These are phyloP conservation scores for Talaromyces sp. DNA, from an alignment of 2,329 filamentous ascomycete genomes.

Conservation along the genomic window DNA sequence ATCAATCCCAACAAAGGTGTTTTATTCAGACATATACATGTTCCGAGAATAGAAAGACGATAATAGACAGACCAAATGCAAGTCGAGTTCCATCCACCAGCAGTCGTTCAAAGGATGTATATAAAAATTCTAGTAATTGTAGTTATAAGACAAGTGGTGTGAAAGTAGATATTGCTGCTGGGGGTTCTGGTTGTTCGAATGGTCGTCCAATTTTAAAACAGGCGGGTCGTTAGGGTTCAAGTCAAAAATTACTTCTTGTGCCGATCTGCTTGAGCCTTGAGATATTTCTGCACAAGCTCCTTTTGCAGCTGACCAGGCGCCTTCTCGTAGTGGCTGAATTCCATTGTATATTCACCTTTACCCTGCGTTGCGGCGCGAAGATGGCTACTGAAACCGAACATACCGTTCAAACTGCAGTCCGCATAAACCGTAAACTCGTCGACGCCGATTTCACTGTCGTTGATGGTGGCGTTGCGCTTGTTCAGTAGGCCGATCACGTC, in stretches of 20 bases:
- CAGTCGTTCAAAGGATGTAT: not conserved
- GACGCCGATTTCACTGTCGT: slow-evolving; percentile 86
- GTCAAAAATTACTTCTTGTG: slow-evolving; percentile 50
- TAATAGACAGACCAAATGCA: not conserved
- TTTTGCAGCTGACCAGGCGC: slow-evolving; percentile 85
- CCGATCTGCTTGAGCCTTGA: slow-evolving; percentile 61
- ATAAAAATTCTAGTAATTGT: slow-evolving; percentile 3
- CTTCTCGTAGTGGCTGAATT: slow-evolving; percentile 92
- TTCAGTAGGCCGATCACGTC: slow-evolving; percentile 92
- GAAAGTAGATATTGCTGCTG: slow-evolving; percentile 3
- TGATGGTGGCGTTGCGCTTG: slow-evolving; percentile 91
- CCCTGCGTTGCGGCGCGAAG: slow-evolving; percentile 90
- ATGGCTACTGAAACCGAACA: slow-evolving; percentile 96
- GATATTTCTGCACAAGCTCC: slow-evolving; percentile 62
- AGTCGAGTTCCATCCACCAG: not conserved
- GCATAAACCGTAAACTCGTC: slow-evolving; percentile 92
- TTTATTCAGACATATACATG: not conserved
- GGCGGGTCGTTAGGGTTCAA: not conserved
- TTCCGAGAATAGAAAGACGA: not conserved
- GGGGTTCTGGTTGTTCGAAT: not conserved
- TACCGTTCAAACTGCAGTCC: slow-evolving; percentile 89
- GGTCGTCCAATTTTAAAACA: not conserved
- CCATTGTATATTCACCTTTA: slow-evolving; percentile 98
- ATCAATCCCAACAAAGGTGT: not conserved
- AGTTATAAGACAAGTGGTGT: slow-evolving; percentile 8